Base-by-base conservation (phyloP, 495 filamentous ascomycete species). In the Rusavskia elegans region DNA sequence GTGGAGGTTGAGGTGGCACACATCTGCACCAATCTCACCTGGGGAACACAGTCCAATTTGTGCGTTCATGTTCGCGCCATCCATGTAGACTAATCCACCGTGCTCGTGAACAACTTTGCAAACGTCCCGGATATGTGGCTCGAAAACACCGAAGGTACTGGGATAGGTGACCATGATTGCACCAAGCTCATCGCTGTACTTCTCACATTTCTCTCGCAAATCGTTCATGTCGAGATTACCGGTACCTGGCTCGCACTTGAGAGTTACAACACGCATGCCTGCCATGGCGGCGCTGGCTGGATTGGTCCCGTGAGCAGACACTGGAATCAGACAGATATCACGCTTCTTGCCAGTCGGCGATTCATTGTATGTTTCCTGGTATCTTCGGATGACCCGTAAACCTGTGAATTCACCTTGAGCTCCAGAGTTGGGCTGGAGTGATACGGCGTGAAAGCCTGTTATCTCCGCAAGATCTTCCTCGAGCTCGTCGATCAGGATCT, bases 101-200 rank as follows among this genome's bases (percentile, higher is more conserved):
- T 92, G 72, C 55, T 81, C 61, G 67, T 98, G 93, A 6, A 98
- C 87, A 36, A 93, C 71, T 38, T 85, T 71, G 63, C 88, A 95
- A 14, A 81, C 92, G 60, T 84, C 76, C 72, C 88, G 95, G 64
- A 95, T 78, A 57, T 82, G 74, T 7, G 93, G 90, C 70, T 98
- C 92, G 62, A 93, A 98, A 9, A 98, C 86, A 59, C 92, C 92
- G 57, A 87, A 98, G 1, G 92, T 98, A 69, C 87, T 94, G 17
- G 92, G 92, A 67, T 98, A 98, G 36, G 92, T 98, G 64, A 98
- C 81, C 92, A 98, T 98, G 68, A 98, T 89, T 25, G 90, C 93
- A 11, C 82, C 90, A 39, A 98, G 78, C 57, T 93, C 78, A 29
- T 85, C 81, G 66, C 80, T 76, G 72, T 96, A 78, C 69, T 92